Conservation (phyloP, 305 asterid species). For the Solanum hybrid region DNA sequence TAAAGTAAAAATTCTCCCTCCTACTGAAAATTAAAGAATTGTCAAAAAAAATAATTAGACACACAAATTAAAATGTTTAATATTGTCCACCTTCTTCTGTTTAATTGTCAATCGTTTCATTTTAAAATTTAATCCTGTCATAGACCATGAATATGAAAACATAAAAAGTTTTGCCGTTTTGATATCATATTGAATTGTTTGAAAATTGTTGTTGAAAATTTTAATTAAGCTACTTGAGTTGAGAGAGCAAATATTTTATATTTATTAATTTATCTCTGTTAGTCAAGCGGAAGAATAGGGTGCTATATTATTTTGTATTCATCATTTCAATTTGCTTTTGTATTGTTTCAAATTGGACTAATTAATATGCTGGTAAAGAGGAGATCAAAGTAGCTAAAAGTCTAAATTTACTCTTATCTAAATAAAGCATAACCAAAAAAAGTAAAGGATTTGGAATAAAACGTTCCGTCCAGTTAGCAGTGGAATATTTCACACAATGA, state of each 20-base stretch:
- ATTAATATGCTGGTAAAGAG: neutral
- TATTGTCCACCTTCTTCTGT: neutral
- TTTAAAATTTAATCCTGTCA: neutral
- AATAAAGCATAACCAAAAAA: neutral
- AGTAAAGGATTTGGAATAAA: neutral
- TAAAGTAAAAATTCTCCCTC: neutral
- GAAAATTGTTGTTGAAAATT: neutral
- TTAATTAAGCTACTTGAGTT: neutral
- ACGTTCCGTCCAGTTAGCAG: neutral
- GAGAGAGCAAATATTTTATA: neutral
- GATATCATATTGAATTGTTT: neutral
- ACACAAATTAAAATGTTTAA: neutral
- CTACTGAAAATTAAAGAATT: neutral
- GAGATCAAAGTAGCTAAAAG: neutral
- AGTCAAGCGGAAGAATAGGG: neutral
- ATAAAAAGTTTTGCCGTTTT: neutral
- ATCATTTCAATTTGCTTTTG: neutral
- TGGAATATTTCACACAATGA: neutral
- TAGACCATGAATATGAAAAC: neutral
- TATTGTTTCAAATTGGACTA: neutral
- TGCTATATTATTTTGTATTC: neutral
- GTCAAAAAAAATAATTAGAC: neutral
- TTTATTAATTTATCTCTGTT: neutral
- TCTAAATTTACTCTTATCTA: neutral
- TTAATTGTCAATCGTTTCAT: neutral